A percentile compares a stretch with the other conserved stretches of the same genome.
phyloP scores from a whole-genome alignment of 1,139 yeast species.

The Suhomyces atakaporum region DNA sequence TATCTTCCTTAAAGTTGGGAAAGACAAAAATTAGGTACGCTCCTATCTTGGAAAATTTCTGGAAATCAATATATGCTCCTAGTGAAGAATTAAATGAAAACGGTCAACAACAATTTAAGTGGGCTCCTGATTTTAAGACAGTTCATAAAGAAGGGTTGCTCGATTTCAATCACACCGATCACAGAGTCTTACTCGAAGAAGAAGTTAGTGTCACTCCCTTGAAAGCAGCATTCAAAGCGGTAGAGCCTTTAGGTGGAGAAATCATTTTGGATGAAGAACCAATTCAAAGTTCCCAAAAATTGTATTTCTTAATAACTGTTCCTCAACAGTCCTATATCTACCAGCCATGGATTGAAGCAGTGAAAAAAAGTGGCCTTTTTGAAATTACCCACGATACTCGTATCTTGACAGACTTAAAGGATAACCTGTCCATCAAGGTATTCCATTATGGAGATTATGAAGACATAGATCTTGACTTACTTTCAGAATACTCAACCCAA shows the following conservation, averaged over 20 bases:
- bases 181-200: constrained; percentile 51
- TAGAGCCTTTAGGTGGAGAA: constrained; percentile 59
- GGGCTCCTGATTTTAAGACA: constrained; percentile 81
- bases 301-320: constrained; percentile 32
- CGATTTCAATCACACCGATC: constrained; percentile 57
- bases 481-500: constrained; percentile 35
- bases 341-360: constrained; percentile 52
- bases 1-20: constrained; percentile 47
- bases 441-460: constrained; percentile 92
- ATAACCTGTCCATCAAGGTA: constrained; percentile 29
- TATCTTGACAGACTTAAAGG: constrained; percentile 23
- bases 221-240: constrained; percentile 67
- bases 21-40: constrained; percentile 68
- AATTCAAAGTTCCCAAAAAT: background rate
- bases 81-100: constrained; percentile 22
- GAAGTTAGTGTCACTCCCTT: constrained; percentile 80
- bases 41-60: constrained; percentile 74
- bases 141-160: constrained; percentile 62
- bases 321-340: constrained; percentile 55
- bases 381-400: constrained; percentile 29
- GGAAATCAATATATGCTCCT: constrained; percentile 62
- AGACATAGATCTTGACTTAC: constrained; percentile 73
- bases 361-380: constrained; percentile 30
- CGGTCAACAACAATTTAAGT: constrained; percentile 50
- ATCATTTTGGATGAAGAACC: constrained; percentile 33